Base-by-base conservation (phyloP, 257 asterid species). In the Ophiorrhiza pumila region DNA sequence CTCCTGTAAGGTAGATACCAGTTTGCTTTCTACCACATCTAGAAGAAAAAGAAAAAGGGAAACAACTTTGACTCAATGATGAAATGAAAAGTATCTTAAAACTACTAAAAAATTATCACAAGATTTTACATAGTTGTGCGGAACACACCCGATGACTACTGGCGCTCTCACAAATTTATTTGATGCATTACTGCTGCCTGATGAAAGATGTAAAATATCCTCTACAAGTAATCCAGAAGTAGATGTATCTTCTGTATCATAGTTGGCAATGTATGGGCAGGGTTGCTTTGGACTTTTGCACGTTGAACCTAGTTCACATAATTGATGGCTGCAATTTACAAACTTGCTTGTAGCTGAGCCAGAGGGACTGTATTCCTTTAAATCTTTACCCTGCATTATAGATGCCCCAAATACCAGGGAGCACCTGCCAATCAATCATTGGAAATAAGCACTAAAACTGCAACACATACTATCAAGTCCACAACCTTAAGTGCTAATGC, bases 1-100 rank as follows among this genome's bases (percentile, higher is more conserved):
- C 88, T 77, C 97, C 96, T 68, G 71, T 72, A 47, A 91, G 84
- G 85, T 89, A 91, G 32, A 85, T 88, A 74, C 97, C 96, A 76
- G 89, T 88, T 84, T 91, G 97, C 86, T 91, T 91, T 78, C 85
- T 91, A 56, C 97, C 97, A 77, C 97, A 91, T 69, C 97, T 91
- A 78, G 74, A 74, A 82, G 61, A 64, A 60, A 76, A 78, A 66
- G 20, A 41, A 66, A 71, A 49, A 55, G 52, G 32, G 39, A 69
- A 52, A 56, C n/a, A 10, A 15, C 46, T 47, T 47, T 59, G 47
- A 47, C 14, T 35, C 22, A 29, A 41, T 17, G 7, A 13, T 7
- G 20, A 2, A 73, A 73, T 20, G 50, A 45, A 41, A 47, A 64
- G 23, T 39, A 14, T 45, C 17, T 64, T 5, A 34, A 53, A 22